Conservation (phyloP, 352 stramenopile species). For the Phytophthora sp. region DNA sequence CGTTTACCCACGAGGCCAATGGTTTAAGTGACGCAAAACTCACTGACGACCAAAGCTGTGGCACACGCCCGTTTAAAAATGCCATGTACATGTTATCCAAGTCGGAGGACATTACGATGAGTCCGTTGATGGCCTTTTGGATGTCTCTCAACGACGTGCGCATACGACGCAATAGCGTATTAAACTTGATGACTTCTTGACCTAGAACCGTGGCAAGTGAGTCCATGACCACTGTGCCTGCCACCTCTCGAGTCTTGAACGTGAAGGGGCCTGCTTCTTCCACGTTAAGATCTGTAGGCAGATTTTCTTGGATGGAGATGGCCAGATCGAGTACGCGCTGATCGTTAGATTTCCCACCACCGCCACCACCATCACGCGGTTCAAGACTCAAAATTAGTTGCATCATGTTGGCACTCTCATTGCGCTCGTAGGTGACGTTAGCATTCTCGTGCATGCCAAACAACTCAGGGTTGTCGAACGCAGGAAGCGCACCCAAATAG, state of each 20-base stretch:
- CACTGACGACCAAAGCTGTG: slow-evolving; percentile 87
- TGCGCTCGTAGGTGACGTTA: slow-evolving; percentile 94
- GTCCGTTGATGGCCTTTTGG: slow-evolving; percentile 81
- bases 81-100: slow-evolving; percentile 97
- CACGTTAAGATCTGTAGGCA: slow-evolving; percentile 69
- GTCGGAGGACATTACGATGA: slow-evolving; percentile 95
- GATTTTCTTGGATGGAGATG: slow-evolving; percentile 64
- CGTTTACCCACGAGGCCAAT: slow-evolving; percentile 92
- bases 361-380: slow-evolving; percentile 73
- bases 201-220: slow-evolving; percentile 93
- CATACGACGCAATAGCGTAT: slow-evolving; percentile 89
- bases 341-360: slow-evolving; percentile 81
- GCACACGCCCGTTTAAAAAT: slow-evolving; percentile 93
- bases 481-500: slow-evolving; percentile 88
- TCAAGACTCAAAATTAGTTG: slow-evolving; percentile 91
- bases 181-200: slow-evolving; percentile 96
- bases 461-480: slow-evolving; percentile 91
- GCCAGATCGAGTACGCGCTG: slow-evolving; percentile 85
- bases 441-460: slow-evolving; percentile 98
- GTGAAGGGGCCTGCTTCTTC: slow-evolving; percentile 91
- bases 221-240: slow-evolving; percentile 88
- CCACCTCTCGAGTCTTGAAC: slow-evolving; percentile 88
- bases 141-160: slow-evolving; percentile 79
- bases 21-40: slow-evolving; percentile 94
- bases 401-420: slow-evolving; percentile 91